Evolutionary conservation across 306 rosid species (phyloP).

Genomic region (Quercus mongolica): DNA sequence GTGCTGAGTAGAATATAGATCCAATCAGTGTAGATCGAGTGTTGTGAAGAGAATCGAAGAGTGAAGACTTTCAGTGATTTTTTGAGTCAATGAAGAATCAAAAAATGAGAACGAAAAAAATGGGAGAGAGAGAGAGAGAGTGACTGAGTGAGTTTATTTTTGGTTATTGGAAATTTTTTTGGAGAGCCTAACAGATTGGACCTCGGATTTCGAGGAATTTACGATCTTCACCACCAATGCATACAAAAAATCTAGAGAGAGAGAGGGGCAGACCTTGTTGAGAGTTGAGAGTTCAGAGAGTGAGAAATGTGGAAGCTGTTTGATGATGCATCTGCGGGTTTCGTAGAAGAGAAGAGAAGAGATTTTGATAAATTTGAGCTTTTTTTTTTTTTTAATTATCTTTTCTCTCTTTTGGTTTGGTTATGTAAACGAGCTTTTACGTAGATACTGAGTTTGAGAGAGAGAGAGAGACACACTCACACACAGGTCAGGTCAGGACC

Average conservation of each 20-base stretch:
- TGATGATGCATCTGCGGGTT: constrained; percentile 45
- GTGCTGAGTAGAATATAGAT: neutral
- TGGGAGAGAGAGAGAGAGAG: neutral
- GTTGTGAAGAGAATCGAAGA: constrained; percentile 10
- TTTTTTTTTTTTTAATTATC: neutral
- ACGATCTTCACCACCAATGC: constrained; percentile 12
- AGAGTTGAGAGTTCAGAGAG: constrained; percentile 19
- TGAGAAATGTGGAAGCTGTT: constrained; percentile 31
- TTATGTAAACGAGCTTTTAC: constrained; percentile 28
- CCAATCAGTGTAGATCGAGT: constrained; percentile 43
- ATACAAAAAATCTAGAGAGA: constrained; percentile 9
- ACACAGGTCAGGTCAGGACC: constrained; percentile 13
- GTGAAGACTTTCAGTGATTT: neutral
- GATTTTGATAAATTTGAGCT: constrained; percentile 17
- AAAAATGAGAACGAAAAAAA: neutral
- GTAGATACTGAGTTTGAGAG: neutral
- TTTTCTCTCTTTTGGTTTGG: neutral
- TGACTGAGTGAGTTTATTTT: neutral
- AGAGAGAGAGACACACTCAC: neutral
- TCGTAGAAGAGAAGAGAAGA: constrained; percentile 42
- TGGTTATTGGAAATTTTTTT: neutral
- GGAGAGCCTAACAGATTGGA: neutral
- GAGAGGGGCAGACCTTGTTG: constrained; percentile 35
- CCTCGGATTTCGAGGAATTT: constrained; percentile 22
- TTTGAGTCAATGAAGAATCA: constrained; percentile 39